phyloP scores from a whole-genome alignment of 1,139 yeast genomes.

The Yamadazyma diospyri region DNA sequence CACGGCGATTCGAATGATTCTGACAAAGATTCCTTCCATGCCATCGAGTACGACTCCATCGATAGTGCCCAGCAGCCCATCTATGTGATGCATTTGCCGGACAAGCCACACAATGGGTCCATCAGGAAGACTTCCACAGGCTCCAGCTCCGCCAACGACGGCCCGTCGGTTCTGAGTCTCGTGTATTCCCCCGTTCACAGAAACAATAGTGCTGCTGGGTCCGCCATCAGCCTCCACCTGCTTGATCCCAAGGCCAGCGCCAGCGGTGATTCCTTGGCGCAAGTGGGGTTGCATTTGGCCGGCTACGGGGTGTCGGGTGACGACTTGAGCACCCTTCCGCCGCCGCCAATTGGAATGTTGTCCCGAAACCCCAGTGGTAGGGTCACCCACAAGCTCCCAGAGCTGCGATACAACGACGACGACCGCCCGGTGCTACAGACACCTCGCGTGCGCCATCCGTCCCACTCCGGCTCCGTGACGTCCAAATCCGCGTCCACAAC shows the following conservation, averaged over 20 bases:
- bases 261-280: constrained; percentile 7
- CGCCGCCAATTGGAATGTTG: constrained; percentile 10
- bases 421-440: constrained; percentile 1
- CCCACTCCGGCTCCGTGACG: not conserved
- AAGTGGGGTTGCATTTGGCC: constrained; percentile 13
- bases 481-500: not conserved
- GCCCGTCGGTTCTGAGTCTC: constrained; percentile 5
- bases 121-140: constrained; percentile 18
- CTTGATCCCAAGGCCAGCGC: constrained; percentile 26
- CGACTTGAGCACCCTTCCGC: constrained; percentile 21
- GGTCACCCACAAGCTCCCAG: constrained; percentile 10
- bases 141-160: constrained; percentile 14
- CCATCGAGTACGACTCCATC: constrained; percentile 23
- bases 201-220: constrained; percentile 16
- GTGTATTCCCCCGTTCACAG: constrained; percentile 6
- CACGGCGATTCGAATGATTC: not conserved
- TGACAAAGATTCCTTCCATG: constrained; percentile 6
- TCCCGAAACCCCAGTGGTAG: constrained; percentile 6
- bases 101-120: constrained; percentile 9
- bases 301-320: constrained; percentile 25
- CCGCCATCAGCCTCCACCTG: constrained; percentile 18
- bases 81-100: constrained; percentile 28
- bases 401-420: constrained; percentile 12
- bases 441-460: not conserved
- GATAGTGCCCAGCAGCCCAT: constrained; percentile 26